These are phyloP conservation scores for Morella rubra DNA, from an alignment of 306 rosid genomes.

Conservation along the genomic window DNA sequence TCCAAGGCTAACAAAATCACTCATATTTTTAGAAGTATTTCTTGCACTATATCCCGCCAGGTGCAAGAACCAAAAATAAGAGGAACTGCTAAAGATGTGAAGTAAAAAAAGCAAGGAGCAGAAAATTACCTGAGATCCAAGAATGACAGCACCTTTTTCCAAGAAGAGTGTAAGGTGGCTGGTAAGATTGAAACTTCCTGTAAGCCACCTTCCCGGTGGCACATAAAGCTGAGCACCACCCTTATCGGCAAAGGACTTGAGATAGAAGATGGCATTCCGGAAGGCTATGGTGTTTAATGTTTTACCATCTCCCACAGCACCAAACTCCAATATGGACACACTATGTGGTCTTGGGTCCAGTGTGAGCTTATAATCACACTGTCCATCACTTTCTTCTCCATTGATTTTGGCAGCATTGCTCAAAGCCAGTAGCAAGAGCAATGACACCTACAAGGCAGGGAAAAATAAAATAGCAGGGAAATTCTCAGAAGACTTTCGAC, in stretches of 20 bases:
- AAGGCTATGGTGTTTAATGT: constrained; percentile 88
- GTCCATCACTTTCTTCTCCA: constrained; percentile 49
- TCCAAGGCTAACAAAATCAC: constrained; percentile 17
- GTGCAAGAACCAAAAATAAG: constrained; percentile 2
- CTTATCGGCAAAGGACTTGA: constrained; percentile 94
- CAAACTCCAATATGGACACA: constrained; percentile 89
- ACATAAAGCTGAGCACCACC: constrained; percentile 99
- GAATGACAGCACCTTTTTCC: constrained; percentile 84
- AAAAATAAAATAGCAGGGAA: constrained; percentile 28
- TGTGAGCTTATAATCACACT: constrained; percentile 46
- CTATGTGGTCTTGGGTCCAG: constrained; percentile 86
- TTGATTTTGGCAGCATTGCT: constrained; percentile 54
- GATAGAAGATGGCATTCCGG: constrained; percentile 94
- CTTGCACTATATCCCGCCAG: not conserved
- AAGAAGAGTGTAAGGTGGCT: constrained; percentile 93
- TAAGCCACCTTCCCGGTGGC: constrained; percentile 92
- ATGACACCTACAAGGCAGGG: constrained; percentile 57
- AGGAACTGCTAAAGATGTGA: constrained; percentile 1
- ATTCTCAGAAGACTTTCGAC: constrained; percentile 24
- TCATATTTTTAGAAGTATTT: not conserved
- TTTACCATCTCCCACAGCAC: constrained; percentile 95
- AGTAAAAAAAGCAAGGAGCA: constrained; percentile 23
- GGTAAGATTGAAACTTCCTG: constrained; percentile 90
- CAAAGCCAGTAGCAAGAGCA: constrained; percentile 69
- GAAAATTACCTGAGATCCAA: constrained; percentile 88